A percentile compares a stretch with the other conserved stretches of the same genome.
phyloP scores from a whole-genome alignment of 2,329 filamentous ascomycete species.

The Cercospora nicotianae region DNA sequence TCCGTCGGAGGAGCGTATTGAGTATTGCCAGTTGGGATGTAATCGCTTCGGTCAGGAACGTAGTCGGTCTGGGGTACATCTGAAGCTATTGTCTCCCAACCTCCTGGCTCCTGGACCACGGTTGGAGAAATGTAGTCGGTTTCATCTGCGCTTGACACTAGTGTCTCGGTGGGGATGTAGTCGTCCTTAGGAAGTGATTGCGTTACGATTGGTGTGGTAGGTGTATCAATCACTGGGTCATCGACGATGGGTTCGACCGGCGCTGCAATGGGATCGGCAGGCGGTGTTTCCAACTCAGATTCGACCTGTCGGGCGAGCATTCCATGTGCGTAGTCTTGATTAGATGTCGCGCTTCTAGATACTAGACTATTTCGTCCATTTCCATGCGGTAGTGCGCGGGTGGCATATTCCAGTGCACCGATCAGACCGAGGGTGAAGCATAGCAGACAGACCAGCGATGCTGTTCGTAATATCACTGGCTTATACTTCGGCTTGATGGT shows the following conservation, averaged over 20 bases:
- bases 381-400: constrained; percentile 16
- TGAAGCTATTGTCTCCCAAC: neutral
- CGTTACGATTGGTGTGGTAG: neutral
- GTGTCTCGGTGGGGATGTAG: neutral
- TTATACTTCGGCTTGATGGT: constrained; percentile 20
- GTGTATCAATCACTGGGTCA: neutral
- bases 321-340: neutral
- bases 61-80: neutral
- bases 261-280: neutral
- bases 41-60: neutral
- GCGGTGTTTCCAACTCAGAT: neutral
- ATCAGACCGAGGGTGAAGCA: constrained; percentile 17
- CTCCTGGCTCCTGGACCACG: neutral
- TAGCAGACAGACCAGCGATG: constrained; percentile 19
- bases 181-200: neutral
- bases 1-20: neutral
- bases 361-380: neutral
- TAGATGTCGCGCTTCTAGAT: neutral
- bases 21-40: neutral
- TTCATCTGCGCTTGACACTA: neutral
- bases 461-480: constrained; percentile 20
- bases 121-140: neutral
- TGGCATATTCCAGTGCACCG: constrained; percentile 21
- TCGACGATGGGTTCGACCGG: neutral
- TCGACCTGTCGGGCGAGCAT: neutral